These are phyloP conservation scores for Apiotrichum domesticum DNA, from an alignment of 1,284 basidiomycete genomes.

Conservation along the genomic window DNA sequence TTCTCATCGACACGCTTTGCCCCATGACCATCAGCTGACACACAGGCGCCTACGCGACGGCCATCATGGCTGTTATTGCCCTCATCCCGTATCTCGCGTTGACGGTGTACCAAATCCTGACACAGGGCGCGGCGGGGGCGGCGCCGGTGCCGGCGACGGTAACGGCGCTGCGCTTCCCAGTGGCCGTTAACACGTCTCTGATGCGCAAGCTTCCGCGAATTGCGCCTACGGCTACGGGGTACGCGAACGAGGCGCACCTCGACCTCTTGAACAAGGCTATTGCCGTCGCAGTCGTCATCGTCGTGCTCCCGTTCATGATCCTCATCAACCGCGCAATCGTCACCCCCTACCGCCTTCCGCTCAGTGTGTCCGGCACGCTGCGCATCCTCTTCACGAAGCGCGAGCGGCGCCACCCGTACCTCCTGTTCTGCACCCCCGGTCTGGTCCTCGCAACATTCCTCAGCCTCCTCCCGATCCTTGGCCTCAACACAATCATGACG, in stretches of 20 bases:
- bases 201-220: neutral
- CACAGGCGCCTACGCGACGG: neutral
- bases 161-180: conserved; percentile 36
- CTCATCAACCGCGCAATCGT: conserved; percentile 76
- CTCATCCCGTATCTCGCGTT: conserved; percentile 53
- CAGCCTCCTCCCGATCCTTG: conserved; percentile 33
- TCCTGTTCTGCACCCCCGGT: conserved; percentile 77
- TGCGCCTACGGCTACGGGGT: no score
- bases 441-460: conserved; percentile 66
- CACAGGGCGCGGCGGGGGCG: no score
- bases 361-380: conserved; percentile 59
- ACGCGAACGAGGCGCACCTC: no score
- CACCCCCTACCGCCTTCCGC: conserved; percentile 70
- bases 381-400: conserved; percentile 71
- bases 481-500: neutral
- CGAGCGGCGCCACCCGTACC: conserved; percentile 70
- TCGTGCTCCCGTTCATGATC: conserved; percentile 68
- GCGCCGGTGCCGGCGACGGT: neutral
- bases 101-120: no score
- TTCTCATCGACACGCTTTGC: no score
- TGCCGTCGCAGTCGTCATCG: conserved; percentile 56
- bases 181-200: conserved; percentile 51
- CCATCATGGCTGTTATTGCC: conserved; percentile 54
- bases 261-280: no score
- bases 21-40: neutral